These are phyloP conservation scores for Periglandula ipomoeae DNA, from an alignment of 2,329 filamentous ascomycete species.

Conservation along the genomic window DNA sequence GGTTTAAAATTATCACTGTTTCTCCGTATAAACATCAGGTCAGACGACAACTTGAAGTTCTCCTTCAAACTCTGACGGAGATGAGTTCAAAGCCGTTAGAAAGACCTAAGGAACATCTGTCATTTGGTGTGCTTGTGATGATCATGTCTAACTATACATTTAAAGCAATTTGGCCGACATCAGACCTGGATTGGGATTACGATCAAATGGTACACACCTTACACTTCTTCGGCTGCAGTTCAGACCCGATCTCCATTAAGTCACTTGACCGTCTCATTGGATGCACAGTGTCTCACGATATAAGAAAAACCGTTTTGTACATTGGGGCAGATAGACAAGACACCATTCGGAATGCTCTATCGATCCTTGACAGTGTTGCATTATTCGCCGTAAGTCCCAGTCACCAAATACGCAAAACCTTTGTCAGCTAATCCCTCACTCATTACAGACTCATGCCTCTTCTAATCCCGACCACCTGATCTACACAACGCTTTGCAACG, in stretches of 20 bases:
- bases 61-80: no score
- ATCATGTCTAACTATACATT: neutral
- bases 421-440: neutral
- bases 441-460: conserved; percentile 8
- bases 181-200: neutral
- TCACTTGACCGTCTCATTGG: neutral
- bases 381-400: conserved; percentile 6
- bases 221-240: neutral
- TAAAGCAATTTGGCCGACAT: conserved; percentile 1
- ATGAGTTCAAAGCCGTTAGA: no score
- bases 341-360: conserved; percentile 8
- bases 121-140: neutral
- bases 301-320: conserved; percentile 18
- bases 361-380: conserved; percentile 13
- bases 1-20: conserved; percentile 24
- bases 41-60: no score
- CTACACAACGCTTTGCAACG: conserved; percentile 10
- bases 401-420: neutral
- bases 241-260: neutral
- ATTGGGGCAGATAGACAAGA: conserved; percentile 14
- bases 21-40: no score
- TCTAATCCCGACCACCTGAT: conserved; percentile 15
- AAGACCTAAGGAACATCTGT: neutral
- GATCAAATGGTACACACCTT: neutral
- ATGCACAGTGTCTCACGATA: conserved; percentile 16